phyloP scores from a whole-genome alignment of 2,329 filamentous ascomycete species.

The Pseudogymnoascus sp. region DNA sequence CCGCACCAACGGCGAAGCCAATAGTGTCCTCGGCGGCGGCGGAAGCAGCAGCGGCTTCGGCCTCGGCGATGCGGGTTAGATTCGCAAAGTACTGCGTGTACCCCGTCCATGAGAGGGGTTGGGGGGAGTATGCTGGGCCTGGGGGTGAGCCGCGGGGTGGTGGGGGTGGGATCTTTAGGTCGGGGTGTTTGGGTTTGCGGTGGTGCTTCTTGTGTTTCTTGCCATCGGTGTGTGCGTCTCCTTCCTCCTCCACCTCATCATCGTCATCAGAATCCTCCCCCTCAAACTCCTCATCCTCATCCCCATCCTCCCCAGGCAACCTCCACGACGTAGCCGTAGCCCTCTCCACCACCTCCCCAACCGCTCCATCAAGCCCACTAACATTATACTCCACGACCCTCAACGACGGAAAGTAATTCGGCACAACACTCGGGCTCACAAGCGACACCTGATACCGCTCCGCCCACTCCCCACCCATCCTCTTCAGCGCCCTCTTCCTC shows the following conservation, averaged over 20 bases:
- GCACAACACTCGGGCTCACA: constrained; percentile 80
- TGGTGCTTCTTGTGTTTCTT: constrained; percentile 34
- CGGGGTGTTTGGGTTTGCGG: constrained; percentile 47
- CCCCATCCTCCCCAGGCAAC: neutral
- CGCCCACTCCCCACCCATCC: constrained; percentile 70
- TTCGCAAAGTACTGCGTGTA: constrained; percentile 94
- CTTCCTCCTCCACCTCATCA: constrained; percentile 19
- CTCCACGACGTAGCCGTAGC: constrained; percentile 17
- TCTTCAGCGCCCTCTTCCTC: constrained; percentile 47
- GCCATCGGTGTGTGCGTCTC: constrained; percentile 25
- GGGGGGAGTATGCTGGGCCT: constrained; percentile 83
- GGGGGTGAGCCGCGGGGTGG: constrained; percentile 66
- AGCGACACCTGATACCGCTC: constrained; percentile 78
- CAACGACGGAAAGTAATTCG: constrained; percentile 83
- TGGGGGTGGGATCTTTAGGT: constrained; percentile 57
- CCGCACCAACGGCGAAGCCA: too few species aligned
- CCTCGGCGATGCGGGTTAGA: constrained; percentile 79
- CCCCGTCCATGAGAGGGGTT: constrained; percentile 67
- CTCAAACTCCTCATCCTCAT: constrained; percentile 12
- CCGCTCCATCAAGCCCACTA: constrained; percentile 32
- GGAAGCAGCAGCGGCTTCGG: constrained; percentile 33
- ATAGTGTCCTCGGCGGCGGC: too few species aligned
- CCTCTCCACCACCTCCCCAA: neutral
- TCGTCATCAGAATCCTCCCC: constrained; percentile 13
- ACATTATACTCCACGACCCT: constrained; percentile 95